Evolutionary conservation across 306 rosid genomes (phyloP).

Genomic region (Myrica gale): DNA sequence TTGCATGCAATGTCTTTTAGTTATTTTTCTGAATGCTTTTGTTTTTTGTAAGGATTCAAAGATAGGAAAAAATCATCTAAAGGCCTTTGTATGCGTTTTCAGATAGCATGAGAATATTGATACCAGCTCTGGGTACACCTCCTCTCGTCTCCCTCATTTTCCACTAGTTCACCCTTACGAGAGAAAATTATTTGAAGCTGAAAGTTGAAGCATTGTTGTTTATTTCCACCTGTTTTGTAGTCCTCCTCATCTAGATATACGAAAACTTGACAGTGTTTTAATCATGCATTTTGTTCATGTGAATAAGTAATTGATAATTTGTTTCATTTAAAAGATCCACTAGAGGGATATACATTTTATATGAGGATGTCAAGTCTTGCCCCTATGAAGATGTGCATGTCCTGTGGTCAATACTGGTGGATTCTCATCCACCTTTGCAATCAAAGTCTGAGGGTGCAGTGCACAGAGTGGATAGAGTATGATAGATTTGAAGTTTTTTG

Average conservation of each 20-base stretch:
- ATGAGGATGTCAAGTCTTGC: constrained; percentile 90
- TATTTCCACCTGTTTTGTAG: constrained; percentile 30
- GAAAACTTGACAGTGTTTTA: neutral
- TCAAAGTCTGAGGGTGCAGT: constrained; percentile 37
- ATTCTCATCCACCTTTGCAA: constrained; percentile 62
- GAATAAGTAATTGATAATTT: neutral
- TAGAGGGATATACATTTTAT: constrained; percentile 81
- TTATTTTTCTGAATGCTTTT: neutral
- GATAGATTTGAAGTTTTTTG: constrained; percentile 37
- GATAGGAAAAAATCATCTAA: too few species aligned
- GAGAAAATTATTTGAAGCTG: constrained; percentile 24
- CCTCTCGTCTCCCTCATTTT: neutral
- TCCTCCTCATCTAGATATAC: neutral
- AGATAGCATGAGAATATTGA: constrained; percentile 5
- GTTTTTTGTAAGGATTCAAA: too few species aligned
- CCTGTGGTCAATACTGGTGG: constrained; percentile 85
- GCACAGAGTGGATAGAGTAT: constrained; percentile 22
- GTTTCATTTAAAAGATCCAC: neutral
- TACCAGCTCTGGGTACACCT: constrained; percentile 11
- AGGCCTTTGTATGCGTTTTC: neutral
- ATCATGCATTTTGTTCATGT: neutral
- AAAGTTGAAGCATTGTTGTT: constrained; percentile 9
- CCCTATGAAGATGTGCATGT: constrained; percentile 86
- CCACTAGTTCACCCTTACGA: neutral
- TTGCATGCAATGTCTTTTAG: constrained; percentile 7